Percentiles rank a stretch among this genome's conserved stretches.
phyloP scores from a whole-genome alignment of 768 basidiomycete species.

The Phanerochaete carnosa region DNA sequence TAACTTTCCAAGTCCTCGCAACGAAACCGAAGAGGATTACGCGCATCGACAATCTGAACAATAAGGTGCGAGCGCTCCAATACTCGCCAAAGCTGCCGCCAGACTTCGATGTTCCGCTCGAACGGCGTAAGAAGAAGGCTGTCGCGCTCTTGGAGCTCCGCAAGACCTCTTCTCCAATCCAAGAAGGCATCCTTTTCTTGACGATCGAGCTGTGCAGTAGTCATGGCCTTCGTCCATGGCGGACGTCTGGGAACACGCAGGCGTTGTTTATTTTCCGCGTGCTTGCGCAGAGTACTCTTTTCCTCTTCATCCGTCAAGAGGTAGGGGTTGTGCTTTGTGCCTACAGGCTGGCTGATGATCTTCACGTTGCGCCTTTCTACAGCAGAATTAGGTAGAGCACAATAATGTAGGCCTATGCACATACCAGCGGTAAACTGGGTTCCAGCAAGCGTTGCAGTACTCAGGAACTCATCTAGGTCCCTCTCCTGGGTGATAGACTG shows the following conservation, averaged over 20 bases:
- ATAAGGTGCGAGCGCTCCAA: slow-evolving; percentile 92
- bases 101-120: slow-evolving; percentile 96
- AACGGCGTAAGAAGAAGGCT: slow-evolving; percentile 92
- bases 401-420: slow-evolving; percentile 16
- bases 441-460: slow-evolving; percentile 90
- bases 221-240: slow-evolving; percentile 82
- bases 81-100: slow-evolving; percentile 98
- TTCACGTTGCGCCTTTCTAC: slow-evolving; percentile 78
- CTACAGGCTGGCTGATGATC: slow-evolving; percentile 60
- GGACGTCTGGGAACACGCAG: slow-evolving; percentile 89
- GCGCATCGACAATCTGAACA: slow-evolving; percentile 94
- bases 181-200: slow-evolving; percentile 90
- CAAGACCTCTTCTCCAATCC: slow-evolving; percentile 89
- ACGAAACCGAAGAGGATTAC: slow-evolving; percentile 89
- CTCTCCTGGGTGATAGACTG: slow-evolving; percentile 94
- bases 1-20: slow-evolving; percentile 91
- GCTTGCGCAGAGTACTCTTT: slow-evolving; percentile 65
- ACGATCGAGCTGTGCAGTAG: slow-evolving; percentile 73
- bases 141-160: slow-evolving; percentile 88
- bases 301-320: slow-evolving; percentile 84
- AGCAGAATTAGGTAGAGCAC: not conserved
- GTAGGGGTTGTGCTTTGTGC: slow-evolving; percentile 73
- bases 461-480: slow-evolving; percentile 94
- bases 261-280: slow-evolving; percentile 66
- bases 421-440: slow-evolving; percentile 94